phyloP scores from a whole-genome alignment of 2,329 filamentous ascomycete genomes.

The Shiraia bambusicola region DNA sequence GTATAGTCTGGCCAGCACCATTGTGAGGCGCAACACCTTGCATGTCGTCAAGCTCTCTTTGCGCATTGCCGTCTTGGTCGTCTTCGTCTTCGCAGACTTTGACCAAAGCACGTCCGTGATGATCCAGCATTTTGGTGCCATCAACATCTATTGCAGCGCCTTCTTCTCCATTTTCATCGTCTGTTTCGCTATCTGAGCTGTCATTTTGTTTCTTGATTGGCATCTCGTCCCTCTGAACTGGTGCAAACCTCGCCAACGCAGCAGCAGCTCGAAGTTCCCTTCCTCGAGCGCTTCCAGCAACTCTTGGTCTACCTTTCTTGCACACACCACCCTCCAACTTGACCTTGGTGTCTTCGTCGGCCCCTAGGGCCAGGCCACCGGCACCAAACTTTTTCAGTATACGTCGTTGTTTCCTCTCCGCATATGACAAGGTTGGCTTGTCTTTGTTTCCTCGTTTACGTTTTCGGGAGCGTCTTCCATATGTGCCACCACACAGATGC shows the following conservation, averaged over 20 bases:
- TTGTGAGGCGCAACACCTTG: conserved; percentile 45
- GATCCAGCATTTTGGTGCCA: conserved; percentile 65
- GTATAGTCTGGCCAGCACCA: conserved; percentile 2
- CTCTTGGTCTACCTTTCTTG: conserved; percentile 66
- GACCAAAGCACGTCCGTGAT: conserved; percentile 65
- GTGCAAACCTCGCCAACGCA: conserved; percentile 71
- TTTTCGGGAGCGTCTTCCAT: conserved; percentile 58
- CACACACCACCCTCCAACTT: conserved; percentile 67
- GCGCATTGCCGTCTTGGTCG: conserved; percentile 39
- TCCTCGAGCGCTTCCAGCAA: conserved; percentile 72
- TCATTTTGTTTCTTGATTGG: conserved; percentile 39
- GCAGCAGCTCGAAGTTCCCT: conserved; percentile 75
- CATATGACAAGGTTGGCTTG: conserved; percentile 60
- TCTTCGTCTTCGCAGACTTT: conserved; percentile 74
- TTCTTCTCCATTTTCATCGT: conserved; percentile 40
- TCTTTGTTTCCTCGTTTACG: conserved; percentile 48
- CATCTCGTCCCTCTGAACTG: conserved; percentile 48
- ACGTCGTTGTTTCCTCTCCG: conserved; percentile 70
- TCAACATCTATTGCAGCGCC: conserved; percentile 65
- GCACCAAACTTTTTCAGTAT: conserved; percentile 76
- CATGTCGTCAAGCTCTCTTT: conserved; percentile 68
- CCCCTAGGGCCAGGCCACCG: conserved; percentile 68
- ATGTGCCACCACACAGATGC: conserved; percentile 81
- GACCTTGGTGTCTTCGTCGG: conserved; percentile 65
- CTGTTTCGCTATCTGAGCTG: conserved; percentile 37